Base-by-base conservation (phyloP, 2,329 filamentous ascomycete species). In the Scedosporium dehoogii region DNA sequence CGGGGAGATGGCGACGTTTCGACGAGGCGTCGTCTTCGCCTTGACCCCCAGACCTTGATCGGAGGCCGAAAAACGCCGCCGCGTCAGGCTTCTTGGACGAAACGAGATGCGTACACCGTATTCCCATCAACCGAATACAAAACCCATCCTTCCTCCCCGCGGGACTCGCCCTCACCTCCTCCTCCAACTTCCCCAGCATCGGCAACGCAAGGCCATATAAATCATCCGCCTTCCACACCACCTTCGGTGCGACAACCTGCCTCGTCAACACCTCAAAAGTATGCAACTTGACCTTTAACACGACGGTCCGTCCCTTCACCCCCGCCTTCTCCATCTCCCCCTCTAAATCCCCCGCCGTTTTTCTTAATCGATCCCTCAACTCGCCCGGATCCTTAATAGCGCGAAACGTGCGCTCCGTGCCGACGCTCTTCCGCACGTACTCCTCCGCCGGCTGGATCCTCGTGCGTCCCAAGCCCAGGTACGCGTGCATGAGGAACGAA, bases 231-330 rank as follows among this genome's bases (percentile, higher is more conserved):
- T 82, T 77, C 58, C 76, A 82, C 1, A 97, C 81, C 0, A 92
- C 86, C 66, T 87, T 89, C 0, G 90, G 88, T 2, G 87, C 82
- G 3, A 89, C 84, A 5, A 85, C 83, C 71, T 99, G 94, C 38
- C 94, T 82, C 0, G 92, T 96, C 60, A 91, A 82, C 21, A 97
- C 90, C 73, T 97, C 92, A 69, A 93, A 99, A 0, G 92, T 96
- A 72, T 97, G 91, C 6, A 97, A 77, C 72, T 99, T 99, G 66
- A 97, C 82, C 73, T 99, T 99, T 42, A 99, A 77, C 23, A 91
- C 91, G 1, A 99, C 76, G 0, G 93, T 97, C n/a, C 91, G 85
- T 0, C 93, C 93, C 73, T 93, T 96, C 74, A 90, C 91, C 66
- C 90, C 84, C 1, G 90, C 91, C 27, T 85, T 83, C 63, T 82